Evolutionary conservation across 2,329 filamentous ascomycete species (phyloP).

Genomic region (Xylariaceae sp.): DNA sequence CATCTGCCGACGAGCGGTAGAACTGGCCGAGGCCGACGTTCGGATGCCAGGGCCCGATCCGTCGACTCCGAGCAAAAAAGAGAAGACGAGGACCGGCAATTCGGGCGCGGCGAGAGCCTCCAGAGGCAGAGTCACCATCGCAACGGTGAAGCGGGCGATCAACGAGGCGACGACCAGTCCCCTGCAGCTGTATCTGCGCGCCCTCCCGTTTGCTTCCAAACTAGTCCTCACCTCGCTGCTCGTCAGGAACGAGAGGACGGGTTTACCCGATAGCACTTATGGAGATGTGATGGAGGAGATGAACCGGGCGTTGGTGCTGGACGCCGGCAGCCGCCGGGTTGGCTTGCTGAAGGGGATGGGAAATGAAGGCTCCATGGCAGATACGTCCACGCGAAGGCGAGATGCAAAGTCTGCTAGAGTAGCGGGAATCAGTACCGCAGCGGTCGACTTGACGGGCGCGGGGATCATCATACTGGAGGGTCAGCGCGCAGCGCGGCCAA

Average conservation of each 20-base stretch:
- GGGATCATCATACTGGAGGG: conserved; percentile 86
- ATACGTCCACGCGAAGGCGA: conserved; percentile 25
- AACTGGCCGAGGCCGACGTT: conserved; percentile 81
- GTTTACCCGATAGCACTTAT: conserved; percentile 82
- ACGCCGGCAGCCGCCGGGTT: conserved; percentile 61
- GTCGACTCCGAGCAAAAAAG: conserved; percentile 64
- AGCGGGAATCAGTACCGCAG: conserved; percentile 64
- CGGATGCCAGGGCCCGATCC: conserved; percentile 47
- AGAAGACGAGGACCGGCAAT: conserved; percentile 34
- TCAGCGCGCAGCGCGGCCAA: conserved; percentile 79
- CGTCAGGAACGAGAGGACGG: conserved; percentile 77
- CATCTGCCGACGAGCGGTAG: conserved; percentile 92
- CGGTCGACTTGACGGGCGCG: conserved; percentile 81
- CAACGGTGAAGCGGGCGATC: conserved; percentile 91
- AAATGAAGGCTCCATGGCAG: conserved; percentile 34
- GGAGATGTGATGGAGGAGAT: conserved; percentile 90
- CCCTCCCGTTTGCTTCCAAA: conserved; percentile 80
- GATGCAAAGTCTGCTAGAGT: conserved; percentile 25
- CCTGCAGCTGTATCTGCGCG: conserved; percentile 83
- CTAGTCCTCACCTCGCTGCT: conserved; percentile 83
- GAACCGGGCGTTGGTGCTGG: conserved; percentile 66
- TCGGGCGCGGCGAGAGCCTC: conserved; percentile 42
- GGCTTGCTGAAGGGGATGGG: conserved; percentile 52
- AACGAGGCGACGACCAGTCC: conserved; percentile 93
- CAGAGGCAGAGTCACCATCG: conserved; percentile 76